phyloP scores from a whole-genome alignment of 2,329 filamentous ascomycete genomes.

The Exophiala xenobiotica region DNA sequence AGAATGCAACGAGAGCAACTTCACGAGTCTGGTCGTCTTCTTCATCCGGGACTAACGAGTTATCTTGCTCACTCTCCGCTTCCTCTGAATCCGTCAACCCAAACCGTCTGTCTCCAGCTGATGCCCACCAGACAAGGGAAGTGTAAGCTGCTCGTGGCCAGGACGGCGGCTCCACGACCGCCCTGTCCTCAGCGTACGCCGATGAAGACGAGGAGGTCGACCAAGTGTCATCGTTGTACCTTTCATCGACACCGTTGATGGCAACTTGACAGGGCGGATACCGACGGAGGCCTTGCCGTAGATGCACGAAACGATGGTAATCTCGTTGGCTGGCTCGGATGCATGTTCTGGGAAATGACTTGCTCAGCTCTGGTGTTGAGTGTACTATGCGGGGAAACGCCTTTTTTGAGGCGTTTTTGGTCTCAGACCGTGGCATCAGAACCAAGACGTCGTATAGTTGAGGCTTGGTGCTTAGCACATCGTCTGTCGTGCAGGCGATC shows the following conservation, averaged over 20 bases:
- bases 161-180: slow-evolving; percentile 56
- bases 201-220: slow-evolving; percentile 35
- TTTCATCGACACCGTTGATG: slow-evolving; percentile 31
- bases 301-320: slow-evolving; percentile 71
- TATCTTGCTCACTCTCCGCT: slow-evolving; percentile 47
- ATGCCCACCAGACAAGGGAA: slow-evolving; percentile 68
- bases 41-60: slow-evolving; percentile 40
- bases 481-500: slow-evolving; percentile 95
- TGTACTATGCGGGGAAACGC: slow-evolving; percentile 75
- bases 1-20: slow-evolving; percentile 51
- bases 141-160: slow-evolving; percentile 62
- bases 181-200: slow-evolving; percentile 41
- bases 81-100: slow-evolving; percentile 56
- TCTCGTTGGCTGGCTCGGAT: slow-evolving; percentile 90
- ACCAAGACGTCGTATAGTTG: slow-evolving; percentile 87
- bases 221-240: slow-evolving; percentile 40
- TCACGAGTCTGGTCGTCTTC: slow-evolving; percentile 42
- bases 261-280: slow-evolving; percentile 24
- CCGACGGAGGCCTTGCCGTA: slow-evolving; percentile 61
- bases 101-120: slow-evolving; percentile 59
- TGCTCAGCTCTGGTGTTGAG: slow-evolving; percentile 34
- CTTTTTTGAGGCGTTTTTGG: slow-evolving; percentile 55
- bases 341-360: slow-evolving; percentile 54
- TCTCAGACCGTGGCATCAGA: slow-evolving; percentile 66
- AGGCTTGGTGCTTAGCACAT: slow-evolving; percentile 81